Base-by-base conservation (phyloP, 2,329 filamentous ascomycete genomes). In the Phaeosphaeria sp. region DNA sequence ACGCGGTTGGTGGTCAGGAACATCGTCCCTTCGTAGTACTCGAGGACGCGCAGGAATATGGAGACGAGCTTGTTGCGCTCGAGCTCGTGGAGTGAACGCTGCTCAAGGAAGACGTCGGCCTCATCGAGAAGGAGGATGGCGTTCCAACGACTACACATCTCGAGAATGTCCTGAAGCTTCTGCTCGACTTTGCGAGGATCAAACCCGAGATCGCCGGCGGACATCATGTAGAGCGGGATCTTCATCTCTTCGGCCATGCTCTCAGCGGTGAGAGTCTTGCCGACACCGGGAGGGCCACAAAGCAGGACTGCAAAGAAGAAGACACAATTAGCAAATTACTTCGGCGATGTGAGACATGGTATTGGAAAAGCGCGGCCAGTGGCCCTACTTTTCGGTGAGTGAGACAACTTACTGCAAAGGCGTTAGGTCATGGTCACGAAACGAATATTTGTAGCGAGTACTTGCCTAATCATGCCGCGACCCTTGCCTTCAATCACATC, bases 151-250 rank as follows among this genome's bases (percentile, higher is more conserved):
- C 93, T 90, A 45, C 91, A 91, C 53, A 95, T 90, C 65, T 94
- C 91, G 33, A 96, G 82, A 44, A 95, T 92, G 75, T 91, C 91
- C 72, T 92, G 89, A 7, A 96, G 80, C 69, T 94, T 89, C 6
- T 80, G 81, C 74, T 96, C 92, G 1, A 96, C 60, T 15, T 69
- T 67, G 0, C 65, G 55, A 0, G 80, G 77, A 36, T 79, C 74
- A 11, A 78, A 75, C 17, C 91, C 91, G 0, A 96, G 82, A 74
- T 95, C 91, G 17, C 91, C 91, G 0, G 91, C 91, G 6, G 87
- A 90, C 40, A 91, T 90, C 84, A 91, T 24, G 75, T 96, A 95
- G 11, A 69, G 57, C 4, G 64, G 65, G 3, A 67, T 56, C 54
- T 66, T 61, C 58, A 63, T 59, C 18, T 66, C 59, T 48, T 67